Evolutionary conservation across 1,284 basidiomycete species (phyloP).

Genomic region (Pseudozyma tsukubaensis): DNA sequence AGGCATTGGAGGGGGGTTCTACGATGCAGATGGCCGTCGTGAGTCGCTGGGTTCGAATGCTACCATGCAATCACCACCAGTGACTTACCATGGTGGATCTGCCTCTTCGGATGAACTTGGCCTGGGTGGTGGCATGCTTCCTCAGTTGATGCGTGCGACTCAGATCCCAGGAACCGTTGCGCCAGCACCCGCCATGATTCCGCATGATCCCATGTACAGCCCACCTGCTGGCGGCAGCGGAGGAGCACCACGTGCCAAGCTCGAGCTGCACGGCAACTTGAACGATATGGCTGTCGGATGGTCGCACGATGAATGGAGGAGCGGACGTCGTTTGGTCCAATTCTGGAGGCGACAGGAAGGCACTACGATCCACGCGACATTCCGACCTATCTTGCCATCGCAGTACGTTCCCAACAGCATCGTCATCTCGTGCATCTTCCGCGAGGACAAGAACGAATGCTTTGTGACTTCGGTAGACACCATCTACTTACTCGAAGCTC

Average conservation of each 20-base stretch:
- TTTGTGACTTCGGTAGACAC: conserved; percentile 93
- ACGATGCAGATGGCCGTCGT: conserved; percentile 35
- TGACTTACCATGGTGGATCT: conserved; percentile 26
- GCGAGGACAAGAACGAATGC: conserved; percentile 80
- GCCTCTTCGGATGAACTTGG: conserved; percentile 42
- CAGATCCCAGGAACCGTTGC: conserved; percentile 40
- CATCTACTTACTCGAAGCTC: conserved; percentile 88
- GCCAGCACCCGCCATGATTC: conserved; percentile 20
- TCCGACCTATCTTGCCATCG: conserved; percentile 69
- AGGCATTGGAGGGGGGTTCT: conserved; percentile 27
- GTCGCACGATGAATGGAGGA: conserved; percentile 72
- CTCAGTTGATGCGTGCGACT: conserved; percentile 47
- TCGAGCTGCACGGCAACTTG: conserved; percentile 71
- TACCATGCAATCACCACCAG: conserved; percentile 42
- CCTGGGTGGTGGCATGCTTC: conserved; percentile 26
- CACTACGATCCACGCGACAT: conserved; percentile 71
- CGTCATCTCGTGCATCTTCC: conserved; percentile 85
- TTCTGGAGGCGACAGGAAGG: conserved; percentile 73
- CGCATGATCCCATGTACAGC: conserved; percentile 49
- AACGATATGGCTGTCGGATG: conserved; percentile 72
- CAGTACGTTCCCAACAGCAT: conserved; percentile 71
- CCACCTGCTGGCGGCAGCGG: conserved; percentile 35
- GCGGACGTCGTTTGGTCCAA: conserved; percentile 72
- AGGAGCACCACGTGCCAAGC: conserved; percentile 52
- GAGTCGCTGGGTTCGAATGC: conserved; percentile 35